These are phyloP conservation scores for Cladosporium sp. DNA, from an alignment of 2,329 filamentous ascomycete genomes.

Conservation along the genomic window DNA sequence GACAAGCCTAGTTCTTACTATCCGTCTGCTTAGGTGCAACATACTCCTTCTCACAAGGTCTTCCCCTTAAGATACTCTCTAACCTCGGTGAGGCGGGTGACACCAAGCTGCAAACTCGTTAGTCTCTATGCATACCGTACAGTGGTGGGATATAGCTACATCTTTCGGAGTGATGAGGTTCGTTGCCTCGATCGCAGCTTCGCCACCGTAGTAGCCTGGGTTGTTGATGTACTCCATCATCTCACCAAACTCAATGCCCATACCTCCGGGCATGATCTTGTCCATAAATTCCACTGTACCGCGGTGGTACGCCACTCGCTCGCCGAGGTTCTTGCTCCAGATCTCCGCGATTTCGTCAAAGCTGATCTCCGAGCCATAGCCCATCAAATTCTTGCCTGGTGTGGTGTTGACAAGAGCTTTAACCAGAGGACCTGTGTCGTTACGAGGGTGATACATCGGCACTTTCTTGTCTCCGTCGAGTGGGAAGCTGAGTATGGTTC, in stretches of 20 bases:
- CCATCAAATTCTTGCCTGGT: slow-evolving; percentile 24
- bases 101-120: not conserved
- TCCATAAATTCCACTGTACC: slow-evolving; percentile 23
- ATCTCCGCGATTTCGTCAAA: slow-evolving; percentile 15
- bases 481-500: not conserved
- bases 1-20: no score
- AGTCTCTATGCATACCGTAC: not conserved
- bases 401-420: slow-evolving; percentile 24
- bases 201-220: slow-evolving; percentile 25
- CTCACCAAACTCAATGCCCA: slow-evolving; percentile 26
- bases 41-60: not conserved
- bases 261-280: slow-evolving; percentile 20
- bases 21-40: no score
- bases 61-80: not conserved
- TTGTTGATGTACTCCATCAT: slow-evolving; percentile 26
- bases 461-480: not conserved
- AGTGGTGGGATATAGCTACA: not conserved
- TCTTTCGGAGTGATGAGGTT: not conserved
- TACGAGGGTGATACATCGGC: slow-evolving; percentile 24
- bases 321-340: slow-evolving; percentile 17
- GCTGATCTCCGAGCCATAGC: slow-evolving; percentile 4
- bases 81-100: not conserved
- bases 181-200: slow-evolving; percentile 16
- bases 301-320: slow-evolving; percentile 21
- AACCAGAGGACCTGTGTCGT: slow-evolving; percentile 25